Conservation (phyloP, 139 green algal genomes). For the Chlorella sp. region DNA sequence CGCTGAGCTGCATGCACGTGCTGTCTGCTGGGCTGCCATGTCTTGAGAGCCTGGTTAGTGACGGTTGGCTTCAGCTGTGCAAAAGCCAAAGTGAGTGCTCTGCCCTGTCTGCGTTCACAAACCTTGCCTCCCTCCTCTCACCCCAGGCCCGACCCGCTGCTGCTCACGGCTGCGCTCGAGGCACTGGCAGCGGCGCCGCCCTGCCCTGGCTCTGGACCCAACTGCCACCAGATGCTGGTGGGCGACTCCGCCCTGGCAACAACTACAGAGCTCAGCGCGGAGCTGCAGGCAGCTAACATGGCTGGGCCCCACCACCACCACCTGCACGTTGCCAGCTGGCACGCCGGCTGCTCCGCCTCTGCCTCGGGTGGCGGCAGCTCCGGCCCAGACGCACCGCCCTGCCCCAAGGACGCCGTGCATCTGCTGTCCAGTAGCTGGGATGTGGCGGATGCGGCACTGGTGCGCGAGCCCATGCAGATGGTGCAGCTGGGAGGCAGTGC, state of each 20-base stretch:
- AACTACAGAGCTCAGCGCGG: background rate
- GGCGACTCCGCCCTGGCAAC: constrained; percentile 17
- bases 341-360: no score
- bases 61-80: no score
- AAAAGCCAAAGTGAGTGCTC: no score
- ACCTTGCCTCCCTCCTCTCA: no score
- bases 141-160: constrained; percentile 2
- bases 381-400: no score
- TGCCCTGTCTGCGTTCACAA: background rate
- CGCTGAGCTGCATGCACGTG: no score
- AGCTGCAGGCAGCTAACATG: background rate
- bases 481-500: constrained; percentile 24
- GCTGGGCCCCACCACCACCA: background rate
- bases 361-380: no score
- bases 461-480: background rate
- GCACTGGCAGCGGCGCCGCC: background rate
- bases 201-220: background rate
- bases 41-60: no score
- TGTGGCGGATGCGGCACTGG: background rate
- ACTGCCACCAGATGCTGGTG: background rate
- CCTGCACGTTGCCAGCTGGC: no score
- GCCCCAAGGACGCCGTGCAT: background rate
- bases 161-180: constrained; percentile 7
- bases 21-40: no score
- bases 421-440: constrained; percentile 16